Conservation (phyloP, 768 basidiomycete species). For the Leccinellum albellum region DNA sequence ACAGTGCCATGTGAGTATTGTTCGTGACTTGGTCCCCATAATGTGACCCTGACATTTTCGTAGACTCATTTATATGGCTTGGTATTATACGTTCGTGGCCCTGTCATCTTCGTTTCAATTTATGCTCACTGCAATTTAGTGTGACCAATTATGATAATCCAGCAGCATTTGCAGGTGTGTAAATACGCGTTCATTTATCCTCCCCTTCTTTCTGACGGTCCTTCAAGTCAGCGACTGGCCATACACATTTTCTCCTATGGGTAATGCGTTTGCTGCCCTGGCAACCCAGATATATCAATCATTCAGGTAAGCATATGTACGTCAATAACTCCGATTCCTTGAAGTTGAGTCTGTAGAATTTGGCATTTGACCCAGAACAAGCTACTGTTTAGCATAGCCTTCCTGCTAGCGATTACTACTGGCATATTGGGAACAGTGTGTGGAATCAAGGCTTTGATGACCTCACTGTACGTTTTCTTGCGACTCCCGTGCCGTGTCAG, state of each 20-base stretch:
- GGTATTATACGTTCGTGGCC: constrained; percentile 12
- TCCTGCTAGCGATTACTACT: background rate
- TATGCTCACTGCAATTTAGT: background rate
- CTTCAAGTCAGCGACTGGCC: constrained; percentile 42
- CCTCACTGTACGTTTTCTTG: background rate
- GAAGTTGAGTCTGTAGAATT: constrained; percentile 10
- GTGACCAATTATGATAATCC: background rate
- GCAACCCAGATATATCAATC: constrained; percentile 48
- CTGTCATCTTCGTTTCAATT: no score
- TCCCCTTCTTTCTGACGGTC: background rate
- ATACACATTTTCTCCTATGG: constrained; percentile 48
- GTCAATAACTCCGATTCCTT: background rate
- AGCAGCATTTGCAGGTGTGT: background rate
- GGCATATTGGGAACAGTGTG: background rate
- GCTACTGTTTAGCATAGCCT: background rate
- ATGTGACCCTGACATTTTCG: background rate
- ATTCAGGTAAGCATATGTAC: constrained; percentile 34
- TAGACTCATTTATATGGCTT: constrained; percentile 19
- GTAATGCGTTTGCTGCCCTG: constrained; percentile 44
- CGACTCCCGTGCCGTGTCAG: background rate
- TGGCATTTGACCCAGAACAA: constrained; percentile 5
- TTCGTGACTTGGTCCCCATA: background rate
- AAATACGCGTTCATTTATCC: background rate
- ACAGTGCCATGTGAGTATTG: constrained; percentile 13
- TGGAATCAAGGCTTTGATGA: background rate